phyloP scores from a whole-genome alignment of 1,139 yeast genomes.

The Yamadazyma spencermartinsiae region DNA sequence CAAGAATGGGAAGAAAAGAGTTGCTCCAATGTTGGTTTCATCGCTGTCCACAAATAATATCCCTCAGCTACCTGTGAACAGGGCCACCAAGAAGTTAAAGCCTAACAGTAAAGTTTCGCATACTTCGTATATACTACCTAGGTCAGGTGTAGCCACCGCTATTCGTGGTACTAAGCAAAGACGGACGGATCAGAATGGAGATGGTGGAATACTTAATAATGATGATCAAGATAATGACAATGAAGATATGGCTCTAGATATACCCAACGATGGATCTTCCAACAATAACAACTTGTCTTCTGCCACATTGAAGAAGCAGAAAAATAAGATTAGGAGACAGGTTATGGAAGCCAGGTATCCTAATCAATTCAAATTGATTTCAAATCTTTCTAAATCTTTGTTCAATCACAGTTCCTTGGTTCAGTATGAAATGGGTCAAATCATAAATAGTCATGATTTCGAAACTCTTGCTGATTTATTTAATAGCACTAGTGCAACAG shows the following conservation, averaged over 20 bases:
- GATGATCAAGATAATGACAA: constrained; percentile 42
- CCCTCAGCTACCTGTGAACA: constrained; percentile 13
- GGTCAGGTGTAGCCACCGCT: constrained; percentile 48
- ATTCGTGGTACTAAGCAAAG: constrained; percentile 44
- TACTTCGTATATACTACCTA: constrained; percentile 43
- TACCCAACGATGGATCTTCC: constrained; percentile 13
- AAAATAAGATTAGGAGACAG: constrained; percentile 30
- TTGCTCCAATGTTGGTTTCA: constrained; percentile 79
- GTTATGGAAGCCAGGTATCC: constrained; percentile 42
- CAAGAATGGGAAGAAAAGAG: constrained; percentile 82
- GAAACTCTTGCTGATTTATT: constrained; percentile 14
- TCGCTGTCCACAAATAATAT: constrained; percentile 34
- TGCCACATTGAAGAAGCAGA: constrained; percentile 35
- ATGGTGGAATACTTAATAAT: constrained; percentile 10
- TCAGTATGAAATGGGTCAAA: constrained; percentile 31
- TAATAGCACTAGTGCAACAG: constrained; percentile 18
- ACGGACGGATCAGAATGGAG: constrained; percentile 12
- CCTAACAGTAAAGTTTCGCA: constrained; percentile 38
- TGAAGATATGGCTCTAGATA: constrained; percentile 43
- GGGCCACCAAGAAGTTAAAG: constrained; percentile 20
- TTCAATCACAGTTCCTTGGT: constrained; percentile 38
- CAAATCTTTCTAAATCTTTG: constrained; percentile 37
- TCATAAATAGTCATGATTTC: constrained; percentile 17
- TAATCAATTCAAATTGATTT: constrained; percentile 32
- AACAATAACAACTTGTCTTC: constrained; percentile 26